These are phyloP conservation scores for Starmera caribaea DNA, from an alignment of 805 yeast genomes.

Conservation along the genomic window DNA sequence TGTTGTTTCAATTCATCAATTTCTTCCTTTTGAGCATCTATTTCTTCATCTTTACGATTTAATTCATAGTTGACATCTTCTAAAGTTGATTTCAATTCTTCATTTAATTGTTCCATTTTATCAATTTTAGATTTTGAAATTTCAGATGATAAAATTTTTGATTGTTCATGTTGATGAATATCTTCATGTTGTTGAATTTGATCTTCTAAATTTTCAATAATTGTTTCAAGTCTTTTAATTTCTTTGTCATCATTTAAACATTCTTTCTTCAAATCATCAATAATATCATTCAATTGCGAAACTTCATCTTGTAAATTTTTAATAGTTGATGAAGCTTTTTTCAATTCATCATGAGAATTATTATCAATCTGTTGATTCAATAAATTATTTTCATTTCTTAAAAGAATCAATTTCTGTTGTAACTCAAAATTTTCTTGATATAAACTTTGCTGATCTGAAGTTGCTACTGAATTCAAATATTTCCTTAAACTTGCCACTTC, in stretches of 20 bases:
- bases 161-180: neutral
- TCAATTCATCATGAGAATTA: neutral
- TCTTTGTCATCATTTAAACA: neutral
- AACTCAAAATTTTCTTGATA: slow-evolving; percentile 27
- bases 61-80: slow-evolving; percentile 11
- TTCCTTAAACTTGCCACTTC: slow-evolving; percentile 32
- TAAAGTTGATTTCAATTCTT: slow-evolving; percentile 13
- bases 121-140: slow-evolving; percentile 6
- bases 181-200: slow-evolving; percentile 3
- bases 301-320: slow-evolving; percentile 5
- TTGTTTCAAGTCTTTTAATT: neutral
- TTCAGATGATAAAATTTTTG: neutral
- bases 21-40: slow-evolving; percentile 9
- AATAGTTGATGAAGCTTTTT: neutral
- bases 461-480: slow-evolving; percentile 27
- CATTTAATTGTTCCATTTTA: slow-evolving; percentile 13
- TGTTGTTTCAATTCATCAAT: slow-evolving; percentile 4
- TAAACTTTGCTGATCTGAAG: slow-evolving; percentile 27
- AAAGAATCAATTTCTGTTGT: slow-evolving; percentile 14
- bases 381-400: slow-evolving; percentile 12
- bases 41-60: slow-evolving; percentile 9
- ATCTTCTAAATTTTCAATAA: slow-evolving; percentile 3
- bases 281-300: neutral
- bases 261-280: neutral
- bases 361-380: slow-evolving; percentile 13